Evolutionary conservation across 2,329 filamentous ascomycete genomes (phyloP), one percentile per base, ranked within the genome.

Genomic region (Ophiostoma quercus): DNA sequence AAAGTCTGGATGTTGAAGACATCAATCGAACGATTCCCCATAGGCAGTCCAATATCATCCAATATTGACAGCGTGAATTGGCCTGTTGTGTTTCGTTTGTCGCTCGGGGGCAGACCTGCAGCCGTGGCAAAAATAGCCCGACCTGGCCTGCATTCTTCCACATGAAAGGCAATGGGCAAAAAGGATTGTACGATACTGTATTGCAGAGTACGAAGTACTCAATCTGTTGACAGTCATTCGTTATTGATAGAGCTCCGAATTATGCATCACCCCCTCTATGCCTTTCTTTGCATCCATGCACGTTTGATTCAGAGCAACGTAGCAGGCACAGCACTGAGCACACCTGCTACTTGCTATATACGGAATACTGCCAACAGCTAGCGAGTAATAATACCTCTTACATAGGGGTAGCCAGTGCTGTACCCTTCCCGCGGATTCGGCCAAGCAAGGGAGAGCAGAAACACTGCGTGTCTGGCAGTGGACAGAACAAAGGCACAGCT

Each of bases 81-180:
- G n/a, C 51, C n/a, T 57, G 34, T 37, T n/a, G 63, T 32, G 51
- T 25, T 22, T 29, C 51, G 51, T 57, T 57, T 57, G 51, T 57
- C 51, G 51, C 51, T 16, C 19, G 51, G 51, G 12, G 51, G 51
- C 51, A 14, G 51, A 57, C 51, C 51, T 57, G 8, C 22, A 57
- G 51, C 51, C 51, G 51, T 57, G 51, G 51, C 51, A 12, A 57
- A 57, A 57, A 57, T 57, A 57, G 51, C 51, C 51, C 25, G 51
- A n/a, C 51, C 51, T 11, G 51, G n/a, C 51, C 43, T 47, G 43
- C 43, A 47, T 47, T 47, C 43, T n/a, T 47, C 43, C 43, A 47
- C 43, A 47, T 47, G 16, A 47, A 47, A 47, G 6, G 43, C 19
- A 7, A 29, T 29, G 25, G 25, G 25, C 25, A 29, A 29, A 1